These are phyloP conservation scores for Oldenlandia corymbosa DNA, from an alignment of 257 asterid species.

Conservation along the genomic window DNA sequence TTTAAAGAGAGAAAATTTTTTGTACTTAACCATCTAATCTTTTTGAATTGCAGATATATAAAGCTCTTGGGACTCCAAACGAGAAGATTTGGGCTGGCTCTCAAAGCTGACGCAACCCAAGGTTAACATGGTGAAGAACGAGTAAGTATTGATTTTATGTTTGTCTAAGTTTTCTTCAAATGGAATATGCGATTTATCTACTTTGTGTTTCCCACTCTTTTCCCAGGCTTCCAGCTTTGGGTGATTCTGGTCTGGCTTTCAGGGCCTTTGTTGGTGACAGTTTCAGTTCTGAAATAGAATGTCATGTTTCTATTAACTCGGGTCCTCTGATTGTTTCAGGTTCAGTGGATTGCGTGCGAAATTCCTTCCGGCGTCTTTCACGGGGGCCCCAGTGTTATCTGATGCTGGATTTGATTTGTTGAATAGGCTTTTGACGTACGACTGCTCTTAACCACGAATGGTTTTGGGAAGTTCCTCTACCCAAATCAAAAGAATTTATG, in stretches of 20 bases:
- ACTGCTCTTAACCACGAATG: conserved; percentile 79
- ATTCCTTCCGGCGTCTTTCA: conserved; percentile 65
- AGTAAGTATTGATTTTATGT: conserved; percentile 51
- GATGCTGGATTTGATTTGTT: conserved; percentile 87
- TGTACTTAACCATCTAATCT: background rate
- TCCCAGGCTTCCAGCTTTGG: conserved; percentile 93
- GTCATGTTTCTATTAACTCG: conserved; percentile 45
- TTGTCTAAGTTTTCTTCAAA: conserved; percentile 13
- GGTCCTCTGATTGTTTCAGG: conserved; percentile 51
- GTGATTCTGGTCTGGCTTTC: conserved; percentile 85
- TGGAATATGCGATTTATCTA: conserved; percentile 34
- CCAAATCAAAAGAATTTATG: conserved; percentile 80
- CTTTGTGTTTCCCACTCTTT: conserved; percentile 57
- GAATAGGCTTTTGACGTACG: conserved; percentile 71
- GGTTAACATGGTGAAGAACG: conserved; percentile 74
- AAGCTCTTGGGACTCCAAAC: conserved; percentile 77
- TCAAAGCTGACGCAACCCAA: conserved; percentile 74
- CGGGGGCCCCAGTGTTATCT: conserved; percentile 73
- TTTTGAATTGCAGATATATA: conserved; percentile 49
- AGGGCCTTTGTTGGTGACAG: conserved; percentile 47
- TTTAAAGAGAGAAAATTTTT: too few species aligned
- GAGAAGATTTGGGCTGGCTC: conserved; percentile 84
- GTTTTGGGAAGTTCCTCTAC: conserved; percentile 81
- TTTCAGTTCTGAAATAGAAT: conserved; percentile 19
- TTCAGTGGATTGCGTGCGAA: conserved; percentile 52